A percentile compares a stretch with the other conserved stretches of the same genome.
Evolutionary conservation across 257 asterid genomes (phyloP).

Genomic region (Rhazya stricta): DNA sequence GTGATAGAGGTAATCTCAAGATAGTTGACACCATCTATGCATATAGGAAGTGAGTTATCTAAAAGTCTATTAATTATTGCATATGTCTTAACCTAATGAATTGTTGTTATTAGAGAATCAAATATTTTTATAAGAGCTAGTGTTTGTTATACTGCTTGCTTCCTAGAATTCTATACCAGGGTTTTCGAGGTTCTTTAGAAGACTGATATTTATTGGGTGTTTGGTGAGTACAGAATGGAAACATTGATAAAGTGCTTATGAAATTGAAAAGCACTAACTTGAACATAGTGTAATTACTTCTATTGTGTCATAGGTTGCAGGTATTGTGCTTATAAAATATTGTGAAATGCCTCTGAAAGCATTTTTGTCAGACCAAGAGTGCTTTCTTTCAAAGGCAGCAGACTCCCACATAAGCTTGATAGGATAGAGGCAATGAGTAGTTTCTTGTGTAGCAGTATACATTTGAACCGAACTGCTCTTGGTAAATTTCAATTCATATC

Average conservation of each 20-base stretch:
- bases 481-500: neutral
- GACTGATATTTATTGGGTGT: neutral
- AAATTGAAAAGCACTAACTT: neutral
- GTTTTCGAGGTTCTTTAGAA: no score
- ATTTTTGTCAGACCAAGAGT: neutral
- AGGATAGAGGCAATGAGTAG: neutral
- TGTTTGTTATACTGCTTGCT: neutral
- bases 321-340: neutral
- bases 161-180: neutral
- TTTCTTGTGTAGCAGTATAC: neutral
- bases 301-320: neutral
- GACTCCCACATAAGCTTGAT: no score
- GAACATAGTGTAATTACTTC: neutral
- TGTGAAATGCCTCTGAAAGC: neutral
- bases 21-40: neutral
- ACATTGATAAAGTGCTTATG: neutral
- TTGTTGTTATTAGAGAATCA: neutral
- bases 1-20: constrained; percentile 45
- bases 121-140: neutral
- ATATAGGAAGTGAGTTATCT: neutral
- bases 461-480: neutral
- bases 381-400: neutral
- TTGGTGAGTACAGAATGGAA: neutral
- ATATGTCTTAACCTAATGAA: neutral
- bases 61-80: neutral